phyloP scores from a whole-genome alignment of 768 basidiomycete genomes.

The Hydnomerulius pinastri region DNA sequence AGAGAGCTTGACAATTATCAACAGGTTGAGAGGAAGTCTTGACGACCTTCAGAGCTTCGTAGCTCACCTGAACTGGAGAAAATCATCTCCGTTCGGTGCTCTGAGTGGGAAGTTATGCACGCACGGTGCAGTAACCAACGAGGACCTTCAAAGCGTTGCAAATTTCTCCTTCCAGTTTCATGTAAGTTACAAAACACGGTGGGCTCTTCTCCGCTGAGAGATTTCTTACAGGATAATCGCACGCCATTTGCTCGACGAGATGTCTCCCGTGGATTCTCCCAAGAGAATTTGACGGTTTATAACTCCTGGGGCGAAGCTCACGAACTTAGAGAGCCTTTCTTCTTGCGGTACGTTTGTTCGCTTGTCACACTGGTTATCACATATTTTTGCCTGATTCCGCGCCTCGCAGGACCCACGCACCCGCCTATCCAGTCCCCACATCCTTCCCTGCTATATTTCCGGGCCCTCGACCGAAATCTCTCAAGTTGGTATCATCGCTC shows the following conservation, averaged over 20 bases:
- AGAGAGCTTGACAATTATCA: background rate
- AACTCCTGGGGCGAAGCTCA: slow-evolving; percentile 39
- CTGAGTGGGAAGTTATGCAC: slow-evolving; percentile 57
- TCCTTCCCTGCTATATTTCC: slow-evolving; percentile 57
- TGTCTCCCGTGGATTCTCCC: slow-evolving; percentile 62
- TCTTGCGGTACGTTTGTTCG: slow-evolving; percentile 38
- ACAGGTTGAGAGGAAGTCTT: slow-evolving; percentile 36
- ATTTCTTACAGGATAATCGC: slow-evolving; percentile 14
- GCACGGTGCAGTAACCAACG: slow-evolving; percentile 28
- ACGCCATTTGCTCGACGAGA: slow-evolving; percentile 46
- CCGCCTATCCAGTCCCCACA: slow-evolving; percentile 58
- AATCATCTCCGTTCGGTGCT: slow-evolving; percentile 53
- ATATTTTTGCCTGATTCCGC: slow-evolving; percentile 2
- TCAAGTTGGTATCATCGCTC: slow-evolving; percentile 45
- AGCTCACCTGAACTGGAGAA: slow-evolving; percentile 53
- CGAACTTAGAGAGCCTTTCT: slow-evolving; percentile 30
- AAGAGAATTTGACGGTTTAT: slow-evolving; percentile 36
- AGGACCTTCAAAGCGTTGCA: slow-evolving; percentile 32
- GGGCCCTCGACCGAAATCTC: slow-evolving; percentile 12
- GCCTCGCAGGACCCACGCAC: slow-evolving; percentile 44
- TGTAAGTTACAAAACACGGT: slow-evolving; percentile 15
- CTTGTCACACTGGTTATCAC: background rate
- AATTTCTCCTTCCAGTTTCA: slow-evolving; percentile 42
- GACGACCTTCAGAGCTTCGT: slow-evolving; percentile 48
- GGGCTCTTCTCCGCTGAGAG: background rate